phyloP scores from a whole-genome alignment of 2,329 filamentous ascomycete genomes.

The Trichoderma atroviride region DNA sequence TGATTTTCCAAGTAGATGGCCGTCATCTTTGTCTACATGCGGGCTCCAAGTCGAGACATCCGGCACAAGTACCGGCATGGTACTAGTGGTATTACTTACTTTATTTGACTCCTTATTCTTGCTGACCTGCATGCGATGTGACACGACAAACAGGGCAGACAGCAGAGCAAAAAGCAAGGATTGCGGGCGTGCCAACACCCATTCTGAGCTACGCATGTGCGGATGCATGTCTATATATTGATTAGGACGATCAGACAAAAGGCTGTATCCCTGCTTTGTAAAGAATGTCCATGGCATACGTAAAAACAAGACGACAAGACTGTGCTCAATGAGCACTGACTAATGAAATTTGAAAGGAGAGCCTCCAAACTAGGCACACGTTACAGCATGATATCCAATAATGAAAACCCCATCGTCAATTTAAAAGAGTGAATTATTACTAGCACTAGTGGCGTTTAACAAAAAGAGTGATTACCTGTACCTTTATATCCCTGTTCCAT shows the following conservation, averaged over 20 bases:
- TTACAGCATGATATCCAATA: neutral
- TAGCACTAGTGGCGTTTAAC: neutral
- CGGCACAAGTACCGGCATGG: neutral
- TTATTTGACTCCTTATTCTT: neutral
- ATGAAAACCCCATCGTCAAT: neutral
- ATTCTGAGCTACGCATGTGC: neutral
- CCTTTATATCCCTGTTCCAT: neutral
- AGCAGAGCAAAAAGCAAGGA: neutral
- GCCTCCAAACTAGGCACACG: neutral
- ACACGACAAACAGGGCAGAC: neutral
- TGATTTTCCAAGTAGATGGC: neutral
- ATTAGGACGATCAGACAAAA: neutral
- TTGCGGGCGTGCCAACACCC: neutral
- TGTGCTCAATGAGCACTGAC: neutral
- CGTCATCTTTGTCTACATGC: neutral
- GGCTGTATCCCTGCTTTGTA: neutral
- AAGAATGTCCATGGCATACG: neutral
- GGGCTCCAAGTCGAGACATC: neutral
- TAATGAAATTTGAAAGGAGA: neutral
- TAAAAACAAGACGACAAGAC: neutral
- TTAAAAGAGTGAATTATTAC: slow-evolving; percentile 1
- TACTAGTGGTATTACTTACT: neutral
- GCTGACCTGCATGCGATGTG: neutral
- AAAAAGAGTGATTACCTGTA: slow-evolving; percentile 4
- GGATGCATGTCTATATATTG: neutral